phyloP scores from a whole-genome alignment of 2,329 filamentous ascomycete genomes.

The Fusarium brachygibbosum region DNA sequence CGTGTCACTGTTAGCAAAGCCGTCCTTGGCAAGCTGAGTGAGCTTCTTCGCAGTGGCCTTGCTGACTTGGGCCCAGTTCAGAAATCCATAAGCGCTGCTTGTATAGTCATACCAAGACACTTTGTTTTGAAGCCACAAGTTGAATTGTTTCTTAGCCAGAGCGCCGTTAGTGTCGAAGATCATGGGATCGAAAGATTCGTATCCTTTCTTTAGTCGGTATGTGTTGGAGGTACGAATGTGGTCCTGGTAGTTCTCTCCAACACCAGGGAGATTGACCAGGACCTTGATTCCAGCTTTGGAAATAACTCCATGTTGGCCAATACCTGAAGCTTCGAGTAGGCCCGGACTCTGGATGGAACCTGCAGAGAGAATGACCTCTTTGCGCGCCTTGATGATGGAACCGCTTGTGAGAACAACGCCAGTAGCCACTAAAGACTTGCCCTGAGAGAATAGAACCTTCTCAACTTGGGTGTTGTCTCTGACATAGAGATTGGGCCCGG shows the following conservation, averaged over 20 bases:
- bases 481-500: slow-evolving; percentile 55
- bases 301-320: not conserved
- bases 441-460: not conserved
- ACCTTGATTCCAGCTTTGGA: not conserved
- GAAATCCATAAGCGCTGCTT: slow-evolving; percentile 11
- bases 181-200: slow-evolving; percentile 8
- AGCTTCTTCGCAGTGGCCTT: not conserved
- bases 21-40: not conserved
- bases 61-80: slow-evolving; percentile 10
- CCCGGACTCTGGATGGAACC: slow-evolving; percentile 13
- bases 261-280: not conserved
- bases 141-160: not conserved
- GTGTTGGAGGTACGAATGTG: slow-evolving; percentile 14
- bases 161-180: not conserved
- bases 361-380: slow-evolving; percentile 12
- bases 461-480: not conserved
- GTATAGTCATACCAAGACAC: slow-evolving; percentile 15
- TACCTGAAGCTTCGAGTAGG: not conserved
- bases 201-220: not conserved
- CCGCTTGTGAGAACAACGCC: slow-evolving; percentile 4
- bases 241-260: slow-evolving; percentile 11
- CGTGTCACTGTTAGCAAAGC: not conserved
- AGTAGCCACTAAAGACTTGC: not conserved
- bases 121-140: slow-evolving; percentile 10
- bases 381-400: not conserved